A percentile compares a stretch with the other conserved stretches of the same genome.
These are phyloP conservation scores for Boletus huronensis DNA, from an alignment of 768 basidiomycete species.

Conservation along the genomic window DNA sequence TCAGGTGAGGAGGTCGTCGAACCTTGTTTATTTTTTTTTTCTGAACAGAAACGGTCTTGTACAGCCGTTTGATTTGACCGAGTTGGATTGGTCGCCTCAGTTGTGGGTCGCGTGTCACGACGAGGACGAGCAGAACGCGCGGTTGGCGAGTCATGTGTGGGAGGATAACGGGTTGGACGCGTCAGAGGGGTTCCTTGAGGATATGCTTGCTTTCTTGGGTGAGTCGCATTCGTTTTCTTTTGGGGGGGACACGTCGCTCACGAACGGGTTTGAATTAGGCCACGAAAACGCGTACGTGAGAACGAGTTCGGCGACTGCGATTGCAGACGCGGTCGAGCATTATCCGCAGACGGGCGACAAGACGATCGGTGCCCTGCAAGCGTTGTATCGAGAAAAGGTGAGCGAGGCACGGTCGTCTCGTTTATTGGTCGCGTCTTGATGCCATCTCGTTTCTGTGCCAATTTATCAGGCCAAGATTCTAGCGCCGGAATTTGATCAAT, in stretches of 20 bases:
- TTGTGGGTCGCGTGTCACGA: constrained; percentile 90
- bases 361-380: constrained; percentile 55
- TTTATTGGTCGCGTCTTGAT: not conserved
- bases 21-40: too few relatives aligned
- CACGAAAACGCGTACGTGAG: constrained; percentile 83
- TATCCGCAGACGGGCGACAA: constrained; percentile 56
- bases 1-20: constrained; percentile 50
- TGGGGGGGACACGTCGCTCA: not conserved
- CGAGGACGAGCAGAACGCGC: constrained; percentile 81
- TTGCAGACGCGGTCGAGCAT: constrained; percentile 72
- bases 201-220: constrained; percentile 71
- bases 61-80: constrained; percentile 91
- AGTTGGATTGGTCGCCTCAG: constrained; percentile 88
- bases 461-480: constrained; percentile 68
- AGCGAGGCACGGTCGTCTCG: not conserved
- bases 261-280: constrained; percentile 51
- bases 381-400: constrained; percentile 85
- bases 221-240: too few relatives aligned
- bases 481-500: constrained; percentile 91
- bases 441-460: not conserved
- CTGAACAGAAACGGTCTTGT: not conserved
- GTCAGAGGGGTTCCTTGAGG: constrained; percentile 54
- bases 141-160: constrained; percentile 80
- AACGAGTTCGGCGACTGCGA: constrained; percentile 60
- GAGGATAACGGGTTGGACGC: constrained; percentile 95